Percentiles rank a stretch among this genome's conserved stretches.
phyloP scores from a whole-genome alignment of 805 yeast genomes.

The Wickerhamiella azyma region DNA sequence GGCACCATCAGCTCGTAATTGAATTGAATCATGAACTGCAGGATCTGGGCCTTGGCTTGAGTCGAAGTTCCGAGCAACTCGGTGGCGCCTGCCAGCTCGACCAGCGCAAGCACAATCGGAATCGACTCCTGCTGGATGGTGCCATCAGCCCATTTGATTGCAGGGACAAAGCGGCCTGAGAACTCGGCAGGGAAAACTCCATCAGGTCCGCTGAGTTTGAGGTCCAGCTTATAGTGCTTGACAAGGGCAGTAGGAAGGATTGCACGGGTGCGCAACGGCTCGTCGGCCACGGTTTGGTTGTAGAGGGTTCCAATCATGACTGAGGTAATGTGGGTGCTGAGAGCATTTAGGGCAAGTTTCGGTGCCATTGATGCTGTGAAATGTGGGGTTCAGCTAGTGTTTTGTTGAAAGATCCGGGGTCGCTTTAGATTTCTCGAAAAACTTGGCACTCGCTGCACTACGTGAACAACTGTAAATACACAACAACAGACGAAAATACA shows the following conservation, averaged over 20 bases:
- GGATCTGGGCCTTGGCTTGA: slow-evolving; percentile 47
- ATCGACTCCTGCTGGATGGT: background rate
- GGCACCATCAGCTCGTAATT: slow-evolving; percentile 51
- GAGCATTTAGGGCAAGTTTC: no score
- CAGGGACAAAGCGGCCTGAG: slow-evolving; percentile 48
- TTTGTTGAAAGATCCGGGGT: no score
- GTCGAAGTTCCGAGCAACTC: slow-evolving; percentile 45
- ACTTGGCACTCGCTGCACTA: no score
- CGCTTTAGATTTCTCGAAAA: no score
- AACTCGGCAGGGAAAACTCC: slow-evolving; percentile 35
- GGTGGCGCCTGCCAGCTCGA: slow-evolving; percentile 24
- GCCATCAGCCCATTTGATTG: slow-evolving; percentile 25
- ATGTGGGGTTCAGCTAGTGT: no score
- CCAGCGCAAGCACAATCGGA: background rate
- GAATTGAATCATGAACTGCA: slow-evolving; percentile 67
- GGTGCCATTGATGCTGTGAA: no score
- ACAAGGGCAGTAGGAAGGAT: slow-evolving; percentile 22
- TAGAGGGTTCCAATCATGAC: slow-evolving; percentile 15
- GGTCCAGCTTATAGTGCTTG: slow-evolving; percentile 45
- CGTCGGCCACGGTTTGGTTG: slow-evolving; percentile 11
- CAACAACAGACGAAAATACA: no score
- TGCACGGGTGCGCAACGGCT: slow-evolving; percentile 16
- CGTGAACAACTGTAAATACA: no score
- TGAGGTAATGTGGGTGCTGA: background rate
- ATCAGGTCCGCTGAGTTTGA: slow-evolving; percentile 33